Conservation (phyloP, 2,329 filamentous ascomycete species). For the Magnaporthales sp. region DNA sequence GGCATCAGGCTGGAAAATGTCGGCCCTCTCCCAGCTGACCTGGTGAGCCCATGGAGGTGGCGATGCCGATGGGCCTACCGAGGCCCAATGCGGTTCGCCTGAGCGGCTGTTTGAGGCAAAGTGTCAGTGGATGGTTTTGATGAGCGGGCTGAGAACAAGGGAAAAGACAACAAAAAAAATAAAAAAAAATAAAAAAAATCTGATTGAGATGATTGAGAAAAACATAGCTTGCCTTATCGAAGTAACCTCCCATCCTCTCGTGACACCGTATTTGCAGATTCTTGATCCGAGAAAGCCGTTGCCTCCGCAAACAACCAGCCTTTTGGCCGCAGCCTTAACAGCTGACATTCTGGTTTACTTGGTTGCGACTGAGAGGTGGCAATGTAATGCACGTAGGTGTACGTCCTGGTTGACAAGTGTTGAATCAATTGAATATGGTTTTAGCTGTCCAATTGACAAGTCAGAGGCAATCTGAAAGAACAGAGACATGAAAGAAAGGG, state of each 20-base stretch:
- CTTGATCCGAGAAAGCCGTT: slow-evolving; percentile 84
- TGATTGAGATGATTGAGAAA: not conserved
- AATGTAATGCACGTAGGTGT: not conserved
- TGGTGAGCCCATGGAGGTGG: slow-evolving; percentile 74
- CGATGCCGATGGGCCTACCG: slow-evolving; percentile 60
- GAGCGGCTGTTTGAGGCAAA: slow-evolving; percentile 56
- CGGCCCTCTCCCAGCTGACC: slow-evolving; percentile 80
- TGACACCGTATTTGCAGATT: slow-evolving; percentile 84
- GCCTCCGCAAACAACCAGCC: slow-evolving; percentile 83
- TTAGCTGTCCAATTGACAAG: not conserved
- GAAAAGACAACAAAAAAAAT: too few relatives aligned
- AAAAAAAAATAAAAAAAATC: too few relatives aligned
- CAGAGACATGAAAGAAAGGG: not conserved
- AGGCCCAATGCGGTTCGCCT: slow-evolving; percentile 78
- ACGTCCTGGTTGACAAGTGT: not conserved
- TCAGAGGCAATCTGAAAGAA: not conserved
- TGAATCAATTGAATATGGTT: not conserved
- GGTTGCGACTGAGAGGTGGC: not conserved
- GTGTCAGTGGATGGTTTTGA: not conserved
- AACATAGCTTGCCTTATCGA: slow-evolving; percentile 65
- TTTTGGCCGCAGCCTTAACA: slow-evolving; percentile 44
- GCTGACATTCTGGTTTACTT: not conserved
- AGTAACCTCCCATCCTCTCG: slow-evolving; percentile 82
- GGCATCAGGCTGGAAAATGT: slow-evolving; percentile 74
- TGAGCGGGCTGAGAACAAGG: not conserved